Evolutionary conservation across 2,329 filamentous ascomycete species (phyloP).

Genomic region (Scopulariopsis brevicaulis): DNA sequence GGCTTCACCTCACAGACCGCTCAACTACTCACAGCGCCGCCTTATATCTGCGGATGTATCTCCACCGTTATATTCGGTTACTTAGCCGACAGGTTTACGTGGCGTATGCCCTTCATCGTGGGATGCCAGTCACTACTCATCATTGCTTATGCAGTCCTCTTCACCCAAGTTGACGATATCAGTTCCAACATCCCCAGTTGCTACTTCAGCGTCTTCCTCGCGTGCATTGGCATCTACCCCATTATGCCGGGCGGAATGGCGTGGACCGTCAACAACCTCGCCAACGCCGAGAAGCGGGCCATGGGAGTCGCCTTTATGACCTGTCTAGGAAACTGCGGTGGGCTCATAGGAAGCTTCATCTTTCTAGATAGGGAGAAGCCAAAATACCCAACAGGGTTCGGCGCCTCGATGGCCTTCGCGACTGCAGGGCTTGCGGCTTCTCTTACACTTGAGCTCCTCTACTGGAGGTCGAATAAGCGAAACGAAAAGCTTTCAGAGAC

Average conservation of each 20-base stretch:
- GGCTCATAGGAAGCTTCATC: constrained; percentile 2
- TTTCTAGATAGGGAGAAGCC: constrained; percentile 12
- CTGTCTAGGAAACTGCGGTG: constrained; percentile 2
- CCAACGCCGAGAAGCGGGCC: constrained; percentile 15
- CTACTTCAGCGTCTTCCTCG: constrained; percentile 9
- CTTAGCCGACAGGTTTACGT: constrained; percentile 16
- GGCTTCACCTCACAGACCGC: constrained; percentile 22
- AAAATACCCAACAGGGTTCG: constrained; percentile 22
- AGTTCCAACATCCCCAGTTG: constrained; percentile 8
- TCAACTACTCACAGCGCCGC: not conserved
- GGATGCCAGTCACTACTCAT: constrained; percentile 16
- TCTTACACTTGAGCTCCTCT: not conserved
- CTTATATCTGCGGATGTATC: not conserved
- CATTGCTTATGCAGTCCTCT: constrained; percentile 14
- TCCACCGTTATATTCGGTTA: constrained; percentile 11
- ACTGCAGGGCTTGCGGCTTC: not conserved
- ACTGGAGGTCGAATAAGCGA: constrained; percentile 11
- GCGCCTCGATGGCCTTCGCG: constrained; percentile 13
- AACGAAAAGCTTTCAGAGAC: constrained; percentile 11
- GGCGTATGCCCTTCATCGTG: constrained; percentile 22
- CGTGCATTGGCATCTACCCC: not conserved
- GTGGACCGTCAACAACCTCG: constrained; percentile 18
- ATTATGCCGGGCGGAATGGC: constrained; percentile 13
- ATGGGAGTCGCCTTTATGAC: constrained; percentile 18
- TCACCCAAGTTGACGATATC: constrained; percentile 10